Evolutionary conservation across 768 basidiomycete species (phyloP), one percentile per base, ranked within the genome.

Genomic region (Glaciozyma martinii): DNA sequence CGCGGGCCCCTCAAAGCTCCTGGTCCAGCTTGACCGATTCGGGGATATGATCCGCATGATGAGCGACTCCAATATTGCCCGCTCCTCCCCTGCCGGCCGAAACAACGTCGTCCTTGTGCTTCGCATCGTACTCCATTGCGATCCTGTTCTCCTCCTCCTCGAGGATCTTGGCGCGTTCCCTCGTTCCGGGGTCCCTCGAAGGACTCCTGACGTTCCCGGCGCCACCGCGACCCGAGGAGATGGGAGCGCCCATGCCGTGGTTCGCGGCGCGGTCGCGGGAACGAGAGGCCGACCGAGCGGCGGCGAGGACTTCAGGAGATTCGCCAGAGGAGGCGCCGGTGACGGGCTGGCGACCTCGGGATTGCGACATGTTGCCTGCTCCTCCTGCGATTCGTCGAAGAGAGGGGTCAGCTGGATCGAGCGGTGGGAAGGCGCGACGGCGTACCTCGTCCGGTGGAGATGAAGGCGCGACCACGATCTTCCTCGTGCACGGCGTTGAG

Each of bases 281-380:
- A 3, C 68, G 62, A 5, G 68, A 70, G 16, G 61, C 57, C 10
- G 68, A 70, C 3, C 68, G 62, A 27, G 57, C 57, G 15, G 57
- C 60, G n/a, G 49, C 65, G 18, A 40, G 60, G 47, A 63, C 25
- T 0, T 61, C 68, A 50, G 37, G 29, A 21, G 60, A 23, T 25
- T 63, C 65, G 19, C 52, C 29, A n/a, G 60, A 61, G 8, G 29
- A 37, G 50, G 23, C 25, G 23, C 33, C 9, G 55, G 37, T 40
- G 37, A 40, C 15, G n/a, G 55, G 37, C 25, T 66, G 63, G 52
- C 68, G 62, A 42, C 63, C 68, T 42, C 68, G 61, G 12, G 68
- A 70, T 40, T 63, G 68, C 2, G 62, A 64, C 68, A 70, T 70
- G 65, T 70, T 70, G 42, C 68, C 68, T 1, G 62, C 65, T 18